Evolutionary conservation across 192 early-diverging fungal species (phyloP).

Genomic region (Spizellomyces sp.): DNA sequence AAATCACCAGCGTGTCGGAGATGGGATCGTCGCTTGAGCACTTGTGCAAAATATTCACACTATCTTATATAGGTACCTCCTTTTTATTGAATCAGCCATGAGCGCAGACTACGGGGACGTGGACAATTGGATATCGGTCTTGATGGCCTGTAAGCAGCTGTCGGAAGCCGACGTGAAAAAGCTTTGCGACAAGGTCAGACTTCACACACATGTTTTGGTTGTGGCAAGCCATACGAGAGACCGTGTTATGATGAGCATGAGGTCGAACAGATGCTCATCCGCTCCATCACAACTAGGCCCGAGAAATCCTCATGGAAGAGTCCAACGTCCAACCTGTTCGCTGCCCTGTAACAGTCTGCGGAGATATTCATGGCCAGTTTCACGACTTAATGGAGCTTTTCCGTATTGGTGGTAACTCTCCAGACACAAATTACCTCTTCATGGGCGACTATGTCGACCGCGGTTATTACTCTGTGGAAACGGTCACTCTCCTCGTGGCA

Average conservation of each 20-base stretch:
- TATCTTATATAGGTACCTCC: no score
- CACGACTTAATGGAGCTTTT: constrained; percentile 95
- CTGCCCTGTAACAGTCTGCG: constrained; percentile 96
- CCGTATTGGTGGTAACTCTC: constrained; percentile 89
- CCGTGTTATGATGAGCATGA: no score
- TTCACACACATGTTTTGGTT: constrained; percentile 3
- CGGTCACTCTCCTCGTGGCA: constrained; percentile 91
- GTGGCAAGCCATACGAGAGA: constrained; percentile 3
- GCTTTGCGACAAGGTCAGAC: constrained; percentile 91
- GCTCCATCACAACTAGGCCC: constrained; percentile 62
- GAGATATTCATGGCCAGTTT: constrained; percentile 98
- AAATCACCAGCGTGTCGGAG: no score
- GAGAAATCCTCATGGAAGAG: constrained; percentile 94
- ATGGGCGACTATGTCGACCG: constrained; percentile 98
- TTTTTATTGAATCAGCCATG: background rate
- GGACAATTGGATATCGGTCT: constrained; percentile 88
- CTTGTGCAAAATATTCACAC: no score
- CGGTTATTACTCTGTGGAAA: constrained; percentile 96
- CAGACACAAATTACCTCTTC: constrained; percentile 97
- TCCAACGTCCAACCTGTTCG: constrained; percentile 96
- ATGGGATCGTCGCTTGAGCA: no score
- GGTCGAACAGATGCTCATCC: no score
- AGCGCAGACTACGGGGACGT: constrained; percentile 58
- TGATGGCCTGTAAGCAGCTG: constrained; percentile 95
- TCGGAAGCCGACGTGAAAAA: constrained; percentile 92